Base-by-base conservation (phyloP, 1,284 basidiomycete species). In the Moesziomyces aphidis region DNA sequence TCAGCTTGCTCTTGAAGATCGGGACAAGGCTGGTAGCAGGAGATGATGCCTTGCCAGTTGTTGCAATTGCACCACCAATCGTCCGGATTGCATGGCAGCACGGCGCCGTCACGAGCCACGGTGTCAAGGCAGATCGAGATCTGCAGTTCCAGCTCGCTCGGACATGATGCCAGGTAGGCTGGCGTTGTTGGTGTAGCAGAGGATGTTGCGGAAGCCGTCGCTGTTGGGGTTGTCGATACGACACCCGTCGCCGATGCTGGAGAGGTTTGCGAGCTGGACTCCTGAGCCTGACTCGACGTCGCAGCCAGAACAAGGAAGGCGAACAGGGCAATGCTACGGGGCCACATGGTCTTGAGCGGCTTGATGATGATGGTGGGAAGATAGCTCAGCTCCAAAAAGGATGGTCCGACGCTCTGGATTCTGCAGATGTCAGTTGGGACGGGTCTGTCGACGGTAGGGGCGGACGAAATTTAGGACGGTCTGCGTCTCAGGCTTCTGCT, bases 51-150 rank as follows among this genome's bases (percentile, higher is more conserved):
- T 48, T 64, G 61, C 61, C 61, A 64, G 45, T 58, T 64, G 55
- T 64, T 64, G 51, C 61, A 64, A 22, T 58, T 64, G 47, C 61
- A 64, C 61, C 61, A 64, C 61, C 61, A 64, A 22, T 64, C 61
- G 23, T 64, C 61, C 13, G 61, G 39, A n/a, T 64, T 64, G 55
- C 61, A 64, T 21, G 61, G 61, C 50, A 64, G 48, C 21, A 64
- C 55, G 1, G 61, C 61, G 10, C 61, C 61, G 21, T 64, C 61
- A n/a, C 61, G 61, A 39, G 55, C 55, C 15, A 64, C 61, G 15
- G 55, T 64, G 24, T 64, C 61, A 24, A 64, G 55, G 23, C 61
- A 64, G 22, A 42, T 58, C 17, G 28, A 22, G 43, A 64, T 64
- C 50, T 64, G 61, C 15, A 64, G 61, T 46, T 64, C 61, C 28